Base-by-base conservation (phyloP, 2,329 filamentous ascomycete genomes). In the Exophiala viscosa region DNA sequence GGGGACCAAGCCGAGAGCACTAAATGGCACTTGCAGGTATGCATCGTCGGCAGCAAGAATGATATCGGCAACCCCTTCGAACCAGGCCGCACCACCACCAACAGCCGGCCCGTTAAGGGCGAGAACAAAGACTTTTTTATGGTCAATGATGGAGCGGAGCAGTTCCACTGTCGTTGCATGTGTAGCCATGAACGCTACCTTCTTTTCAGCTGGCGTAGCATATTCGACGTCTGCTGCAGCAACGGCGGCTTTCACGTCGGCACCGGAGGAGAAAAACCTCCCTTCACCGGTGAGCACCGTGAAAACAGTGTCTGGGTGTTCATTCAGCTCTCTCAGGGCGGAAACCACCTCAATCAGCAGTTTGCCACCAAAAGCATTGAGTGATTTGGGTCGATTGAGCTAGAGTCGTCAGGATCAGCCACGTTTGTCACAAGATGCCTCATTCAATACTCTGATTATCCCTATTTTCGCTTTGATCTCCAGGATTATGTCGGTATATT, bases 81-180 rank as follows among this genome's bases (percentile, higher is more conserved):
- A 78, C 75, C 76, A 78, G 7, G 75, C 75, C 15, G 74, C 76
- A 9, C 76, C 76, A 15, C 72, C 76, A 14, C 76, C 76, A 10
- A 79, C 74, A 6, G 66, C 76, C 0, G 75, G 75, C 9, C 76
- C 76, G 62, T 79, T 79, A 20, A 79, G 65, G 0, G 75, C 76
- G 3, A 78, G 68, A 34, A 79, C 69, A 43, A 78, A 70, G 13
- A 79, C 74, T 64, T 78, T 79, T 6, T 64, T 67, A 64, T 78
- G 76, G 62, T 77, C 74, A 59, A 77, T 76, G 57, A 77, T 48
- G 3, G 55, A 58, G 20, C 55, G 55, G 17, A 58, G 45, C 11
- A 58, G 42, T 40, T 58, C 55, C 35, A 55, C 14, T n/a, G 48
- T 52, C 45, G 18, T 11, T 2, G 15, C n/a, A 42, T 42, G 40